Evolutionary conservation across 495 filamentous ascomycete species (phyloP).

Genomic region (Tricharina praecox): DNA sequence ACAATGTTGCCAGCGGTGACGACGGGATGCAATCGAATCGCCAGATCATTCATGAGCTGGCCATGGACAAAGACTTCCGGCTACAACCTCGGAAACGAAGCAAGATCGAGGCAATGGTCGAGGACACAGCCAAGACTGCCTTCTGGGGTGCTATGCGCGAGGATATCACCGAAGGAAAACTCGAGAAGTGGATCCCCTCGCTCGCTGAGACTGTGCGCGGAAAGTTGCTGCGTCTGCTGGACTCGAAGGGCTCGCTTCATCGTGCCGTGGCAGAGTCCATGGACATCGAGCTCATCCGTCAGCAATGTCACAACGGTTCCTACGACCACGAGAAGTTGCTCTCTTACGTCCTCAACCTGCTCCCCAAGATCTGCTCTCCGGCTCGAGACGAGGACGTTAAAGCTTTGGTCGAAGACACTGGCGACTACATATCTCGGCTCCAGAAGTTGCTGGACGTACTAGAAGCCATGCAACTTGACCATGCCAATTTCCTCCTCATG

Average conservation of each 20-base stretch:
- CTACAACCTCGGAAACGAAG: slow-evolving; percentile 34
- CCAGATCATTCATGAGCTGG: slow-evolving; percentile 72
- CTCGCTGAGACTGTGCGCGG: slow-evolving; percentile 73
- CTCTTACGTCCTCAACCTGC: slow-evolving; percentile 64
- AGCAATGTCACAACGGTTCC: slow-evolving; percentile 58
- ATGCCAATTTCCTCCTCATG: slow-evolving; percentile 83
- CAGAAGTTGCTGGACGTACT: slow-evolving; percentile 71
- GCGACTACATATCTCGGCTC: slow-evolving; percentile 68
- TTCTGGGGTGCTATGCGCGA: slow-evolving; percentile 62
- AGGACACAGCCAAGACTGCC: slow-evolving; percentile 34
- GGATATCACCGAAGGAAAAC: slow-evolving; percentile 51
- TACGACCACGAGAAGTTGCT: slow-evolving; percentile 95
- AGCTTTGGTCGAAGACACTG: slow-evolving; percentile 53
- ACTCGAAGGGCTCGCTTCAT: slow-evolving; percentile 63
- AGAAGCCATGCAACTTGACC: slow-evolving; percentile 82
- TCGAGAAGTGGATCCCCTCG: slow-evolving; percentile 57
- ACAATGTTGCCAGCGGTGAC: slow-evolving; percentile 14
- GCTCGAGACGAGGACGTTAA: slow-evolving; percentile 75
- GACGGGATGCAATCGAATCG: slow-evolving; percentile 39
- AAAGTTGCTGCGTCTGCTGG: slow-evolving; percentile 67
- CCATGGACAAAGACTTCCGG: slow-evolving; percentile 72
- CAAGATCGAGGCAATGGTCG: slow-evolving; percentile 33
- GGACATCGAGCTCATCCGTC: slow-evolving; percentile 57
- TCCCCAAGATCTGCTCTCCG: slow-evolving; percentile 90
- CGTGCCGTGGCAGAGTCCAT: slow-evolving; percentile 69